phyloP scores from a whole-genome alignment of 2,329 filamentous ascomycete species.

The Knufia petricola region DNA sequence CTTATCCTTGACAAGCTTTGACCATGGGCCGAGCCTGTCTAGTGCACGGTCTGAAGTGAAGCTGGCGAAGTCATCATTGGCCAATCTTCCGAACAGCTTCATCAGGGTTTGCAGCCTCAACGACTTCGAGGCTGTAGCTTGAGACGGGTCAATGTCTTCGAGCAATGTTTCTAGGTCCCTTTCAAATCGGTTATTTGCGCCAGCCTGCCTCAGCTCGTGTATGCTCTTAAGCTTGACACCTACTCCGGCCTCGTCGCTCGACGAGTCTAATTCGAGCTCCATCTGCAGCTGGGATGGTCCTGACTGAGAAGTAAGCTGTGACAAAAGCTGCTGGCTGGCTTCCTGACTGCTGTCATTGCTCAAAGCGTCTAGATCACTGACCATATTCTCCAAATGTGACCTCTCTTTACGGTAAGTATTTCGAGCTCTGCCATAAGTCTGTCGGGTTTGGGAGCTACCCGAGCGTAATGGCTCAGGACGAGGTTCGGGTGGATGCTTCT shows the following conservation, averaged over 20 bases:
- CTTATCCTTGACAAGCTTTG: constrained; percentile 50
- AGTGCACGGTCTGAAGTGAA: constrained; percentile 68
- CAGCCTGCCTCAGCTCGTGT: constrained; percentile 52
- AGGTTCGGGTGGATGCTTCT: background rate
- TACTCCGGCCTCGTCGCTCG: constrained; percentile 34
- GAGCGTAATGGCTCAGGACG: constrained; percentile 3
- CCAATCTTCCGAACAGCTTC: constrained; percentile 46
- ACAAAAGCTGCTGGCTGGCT: constrained; percentile 12
- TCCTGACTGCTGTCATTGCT: constrained; percentile 12
- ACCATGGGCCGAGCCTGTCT: constrained; percentile 54
- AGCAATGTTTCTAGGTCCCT: constrained; percentile 47
- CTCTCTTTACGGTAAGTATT: constrained; percentile 50
- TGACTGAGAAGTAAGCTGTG: constrained; percentile 5
- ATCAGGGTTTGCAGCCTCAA: constrained; percentile 41
- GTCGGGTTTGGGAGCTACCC: constrained; percentile 5
- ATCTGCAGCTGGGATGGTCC: constrained; percentile 13
- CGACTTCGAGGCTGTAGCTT: constrained; percentile 37
- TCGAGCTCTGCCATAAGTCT: constrained; percentile 8
- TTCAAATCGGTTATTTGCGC: constrained; percentile 47
- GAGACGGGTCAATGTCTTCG: constrained; percentile 47
- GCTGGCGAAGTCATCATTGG: constrained; percentile 32
- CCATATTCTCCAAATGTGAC: constrained; percentile 49
- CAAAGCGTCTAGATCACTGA: constrained; percentile 24
- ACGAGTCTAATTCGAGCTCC: constrained; percentile 27
- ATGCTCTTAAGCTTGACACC: constrained; percentile 44